These are phyloP conservation scores for Tolypocladium nubicola DNA, from an alignment of 2,329 filamentous ascomycete species.

Conservation along the genomic window DNA sequence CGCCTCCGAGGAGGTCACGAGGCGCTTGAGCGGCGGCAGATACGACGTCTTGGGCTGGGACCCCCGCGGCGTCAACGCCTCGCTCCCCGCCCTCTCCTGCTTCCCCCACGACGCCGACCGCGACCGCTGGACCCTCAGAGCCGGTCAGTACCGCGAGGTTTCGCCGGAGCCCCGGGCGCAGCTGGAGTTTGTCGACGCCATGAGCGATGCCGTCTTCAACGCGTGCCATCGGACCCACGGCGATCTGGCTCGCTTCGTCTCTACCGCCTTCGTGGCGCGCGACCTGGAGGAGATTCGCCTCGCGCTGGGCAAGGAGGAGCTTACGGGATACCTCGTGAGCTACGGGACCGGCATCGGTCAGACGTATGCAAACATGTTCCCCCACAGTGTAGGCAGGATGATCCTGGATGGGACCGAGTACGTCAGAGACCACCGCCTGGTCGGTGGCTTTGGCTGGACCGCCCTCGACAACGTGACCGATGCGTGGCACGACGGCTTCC, in stretches of 20 bases:
- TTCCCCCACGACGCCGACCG: conserved; percentile 33
- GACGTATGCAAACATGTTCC: conserved; percentile 40
- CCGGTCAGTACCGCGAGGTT: conserved; percentile 26
- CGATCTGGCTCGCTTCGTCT: conserved; percentile 34
- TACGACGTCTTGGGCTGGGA: conserved; percentile 44
- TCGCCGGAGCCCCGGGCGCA: conserved; percentile 22
- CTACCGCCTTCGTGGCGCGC: conserved; percentile 34
- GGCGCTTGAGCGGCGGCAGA: conserved; percentile 28
- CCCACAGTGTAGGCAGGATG: conserved; percentile 33
- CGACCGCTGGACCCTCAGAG: conserved; percentile 33
- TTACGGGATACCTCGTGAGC: conserved; percentile 38
- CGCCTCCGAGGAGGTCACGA: conserved; percentile 22
- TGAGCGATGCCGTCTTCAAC: conserved; percentile 31
- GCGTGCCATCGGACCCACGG: conserved; percentile 32
- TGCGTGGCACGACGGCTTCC: conserved; percentile 38
- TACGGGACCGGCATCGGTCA: conserved; percentile 43
- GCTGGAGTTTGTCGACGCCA: conserved; percentile 32
- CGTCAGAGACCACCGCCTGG: conserved; percentile 31
- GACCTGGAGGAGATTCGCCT: conserved; percentile 38
- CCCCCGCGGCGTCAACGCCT: conserved; percentile 39
- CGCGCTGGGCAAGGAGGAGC: conserved; percentile 31
- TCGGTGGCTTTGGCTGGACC: conserved; percentile 36
- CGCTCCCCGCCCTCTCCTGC: conserved; percentile 33
- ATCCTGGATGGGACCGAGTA: conserved; percentile 40
- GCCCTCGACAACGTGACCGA: conserved; percentile 38